Evolutionary conservation across 805 yeast genomes (phyloP), one percentile per base, ranked within the genome.

Genomic region (Pichia cabralensis): DNA sequence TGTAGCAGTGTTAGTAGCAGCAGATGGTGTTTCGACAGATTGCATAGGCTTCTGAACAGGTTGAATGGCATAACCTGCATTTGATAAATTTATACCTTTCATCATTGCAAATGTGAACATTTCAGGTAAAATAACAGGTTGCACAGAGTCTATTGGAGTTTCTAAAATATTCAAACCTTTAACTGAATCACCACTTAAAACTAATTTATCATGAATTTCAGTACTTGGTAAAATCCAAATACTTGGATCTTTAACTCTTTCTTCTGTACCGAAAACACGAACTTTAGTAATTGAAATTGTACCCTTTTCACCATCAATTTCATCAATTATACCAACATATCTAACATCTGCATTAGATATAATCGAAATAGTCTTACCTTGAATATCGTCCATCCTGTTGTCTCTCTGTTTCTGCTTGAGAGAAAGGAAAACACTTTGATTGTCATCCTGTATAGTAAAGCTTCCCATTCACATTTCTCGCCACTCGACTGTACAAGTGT

Each of bases 161-260:
- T 86, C 96, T 50, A 89, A 67, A 36, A 92, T 92, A 45, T 76
- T 75, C 56, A 92, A 67, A 50, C 82, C 95, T 60, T 83, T 81
- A 16, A 92, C 96, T 49, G 89, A 96, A 18, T 82, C 74, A 25
- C 98, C 98, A 47, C 88, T 74, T 56, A 92, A 81, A 36, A 80
- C 82, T 33, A 92, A 84, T 38, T 71, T 72, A 19, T 82, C 88
- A 58, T 74, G 83, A 12, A 79, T 68, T 28, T 68, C 75, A 24
- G 65, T 67, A n/a, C 65, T 58, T 14, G 83, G 77, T 6, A 94
- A 80, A 26, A 85, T 76, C 55, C 84, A 94, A 43, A 71, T 66
- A 12, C 68, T 62, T 3, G 82, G 79, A 54, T 80, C 85, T 11
- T 64, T 60, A 45, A 80, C 66, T 49, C 97, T 73, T 21, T 95